Evolutionary conservation across 1,139 yeast species (phyloP).

Genomic region (Kodamaea plutei): DNA sequence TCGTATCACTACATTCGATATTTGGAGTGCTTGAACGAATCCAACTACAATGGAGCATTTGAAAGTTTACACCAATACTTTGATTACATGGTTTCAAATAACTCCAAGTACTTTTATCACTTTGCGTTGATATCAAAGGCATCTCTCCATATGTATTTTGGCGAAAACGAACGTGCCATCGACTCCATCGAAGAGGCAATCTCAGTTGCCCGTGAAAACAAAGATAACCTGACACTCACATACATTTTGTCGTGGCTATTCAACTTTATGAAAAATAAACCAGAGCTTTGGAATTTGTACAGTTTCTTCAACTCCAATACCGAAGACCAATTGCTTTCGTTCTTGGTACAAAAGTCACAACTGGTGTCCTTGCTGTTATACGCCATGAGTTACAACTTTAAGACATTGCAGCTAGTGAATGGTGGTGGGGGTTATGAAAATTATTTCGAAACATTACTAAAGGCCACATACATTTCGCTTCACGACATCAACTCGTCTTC

Average conservation of each 20-base stretch:
- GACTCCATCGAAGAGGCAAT: conserved; percentile 85
- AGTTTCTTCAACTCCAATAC: conserved; percentile 35
- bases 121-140: conserved; percentile 80
- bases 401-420: conserved; percentile 48
- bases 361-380: conserved; percentile 50
- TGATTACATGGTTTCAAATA: conserved; percentile 77
- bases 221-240: conserved; percentile 69
- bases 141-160: conserved; percentile 70
- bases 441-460: conserved; percentile 50
- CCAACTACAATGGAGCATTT: conserved; percentile 72
- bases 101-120: conserved; percentile 66
- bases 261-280: conserved; percentile 64
- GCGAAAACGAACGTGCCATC: conserved; percentile 70
- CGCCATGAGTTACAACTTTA: conserved; percentile 58
- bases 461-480: conserved; percentile 51
- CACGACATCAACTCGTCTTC: conserved; percentile 23
- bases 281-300: conserved; percentile 47
- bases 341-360: conserved; percentile 55
- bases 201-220: conserved; percentile 81
- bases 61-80: conserved; percentile 74
- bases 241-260: conserved; percentile 79
- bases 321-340: conserved; percentile 51
- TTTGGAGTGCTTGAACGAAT: conserved; percentile 55
- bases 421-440: conserved; percentile 32
- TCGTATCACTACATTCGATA: conserved; percentile 63